A percentile compares a stretch with the other conserved stretches of the same genome.
phyloP scores from a whole-genome alignment of 2,329 filamentous ascomycete species.

The Anisogramma anomala region DNA sequence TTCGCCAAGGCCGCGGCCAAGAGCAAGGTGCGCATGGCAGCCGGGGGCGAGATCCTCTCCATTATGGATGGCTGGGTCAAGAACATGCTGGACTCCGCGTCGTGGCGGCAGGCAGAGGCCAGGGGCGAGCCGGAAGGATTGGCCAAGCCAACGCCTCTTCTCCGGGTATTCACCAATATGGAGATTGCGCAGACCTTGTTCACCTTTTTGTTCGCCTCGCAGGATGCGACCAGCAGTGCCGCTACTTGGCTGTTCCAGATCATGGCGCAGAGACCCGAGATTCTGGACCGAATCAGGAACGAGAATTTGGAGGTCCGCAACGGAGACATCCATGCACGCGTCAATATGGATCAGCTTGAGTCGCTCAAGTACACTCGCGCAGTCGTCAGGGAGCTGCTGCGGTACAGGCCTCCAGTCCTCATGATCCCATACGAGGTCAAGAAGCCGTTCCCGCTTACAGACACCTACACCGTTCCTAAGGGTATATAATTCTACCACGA shows the following conservation, averaged over 20 bases:
- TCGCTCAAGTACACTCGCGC: conserved; percentile 82
- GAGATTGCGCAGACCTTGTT: conserved; percentile 91
- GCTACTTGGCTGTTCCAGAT: conserved; percentile 93
- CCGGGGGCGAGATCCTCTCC: conserved; percentile 75
- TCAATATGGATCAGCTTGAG: conserved; percentile 80
- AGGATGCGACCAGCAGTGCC: conserved; percentile 91
- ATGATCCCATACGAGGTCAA: conserved; percentile 95
- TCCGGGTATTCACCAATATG: conserved; percentile 79
- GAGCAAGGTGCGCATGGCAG: conserved; percentile 82
- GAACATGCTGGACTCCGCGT: conserved; percentile 74
- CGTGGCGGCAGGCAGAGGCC: conserved; percentile 67
- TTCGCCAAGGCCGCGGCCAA: conserved; percentile 89
- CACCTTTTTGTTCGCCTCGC: conserved; percentile 93
- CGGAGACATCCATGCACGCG: conserved; percentile 56
- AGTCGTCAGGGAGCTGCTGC: conserved; percentile 79
- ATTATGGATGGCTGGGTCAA: conserved; percentile 95
- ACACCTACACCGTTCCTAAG: conserved; percentile 84
- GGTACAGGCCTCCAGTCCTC: conserved; percentile 89
- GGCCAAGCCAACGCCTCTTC: conserved; percentile 70
- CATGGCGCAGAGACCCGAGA: conserved; percentile 84
- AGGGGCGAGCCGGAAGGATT: conserved; percentile 56
- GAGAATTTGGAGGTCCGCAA: conserved; percentile 73
- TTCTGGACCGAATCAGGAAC: conserved; percentile 79
- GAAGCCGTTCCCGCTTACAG: conserved; percentile 86
- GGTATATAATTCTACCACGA: conserved; percentile 31